phyloP scores from a whole-genome alignment of 2,329 filamentous ascomycete genomes.

The Cladosporium sp. region DNA sequence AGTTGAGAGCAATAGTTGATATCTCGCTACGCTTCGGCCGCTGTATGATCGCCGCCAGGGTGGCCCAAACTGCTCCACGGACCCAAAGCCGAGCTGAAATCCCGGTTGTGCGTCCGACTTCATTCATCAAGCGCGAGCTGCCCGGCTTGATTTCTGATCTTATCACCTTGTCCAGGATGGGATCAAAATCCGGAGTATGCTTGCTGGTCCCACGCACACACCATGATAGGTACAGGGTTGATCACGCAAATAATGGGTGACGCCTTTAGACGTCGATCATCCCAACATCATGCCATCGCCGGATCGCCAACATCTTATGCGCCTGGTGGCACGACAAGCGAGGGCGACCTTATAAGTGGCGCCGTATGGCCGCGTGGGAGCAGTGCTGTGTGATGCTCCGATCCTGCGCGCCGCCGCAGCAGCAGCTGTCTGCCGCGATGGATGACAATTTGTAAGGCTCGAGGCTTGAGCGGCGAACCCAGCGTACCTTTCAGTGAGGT shows the following conservation, averaged over 20 bases:
- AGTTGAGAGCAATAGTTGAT: constrained; percentile 1
- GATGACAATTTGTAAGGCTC: neutral
- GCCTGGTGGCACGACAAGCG: neutral
- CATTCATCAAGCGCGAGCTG: neutral
- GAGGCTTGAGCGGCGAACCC: neutral
- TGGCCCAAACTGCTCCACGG: neutral
- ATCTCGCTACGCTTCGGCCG: constrained; percentile 15
- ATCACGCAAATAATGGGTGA: constrained; percentile 4
- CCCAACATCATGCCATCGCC: constrained; percentile 2
- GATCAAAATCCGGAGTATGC: constrained; percentile 5
- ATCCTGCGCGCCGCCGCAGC: neutral
- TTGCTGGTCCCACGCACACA: constrained; percentile 1
- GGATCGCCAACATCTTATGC: neutral
- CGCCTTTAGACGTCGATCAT: neutral
- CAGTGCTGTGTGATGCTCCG: neutral
- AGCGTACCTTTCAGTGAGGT: neutral
- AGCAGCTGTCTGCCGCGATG: neutral
- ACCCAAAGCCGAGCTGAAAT: neutral
- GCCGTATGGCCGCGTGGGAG: neutral
- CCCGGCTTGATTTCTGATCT: neutral
- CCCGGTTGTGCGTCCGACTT: neutral
- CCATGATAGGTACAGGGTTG: constrained; percentile 10
- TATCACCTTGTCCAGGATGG: neutral
- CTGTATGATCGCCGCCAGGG: constrained; percentile 11
- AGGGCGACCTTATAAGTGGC: neutral